These are phyloP conservation scores for Prunus persica DNA, from an alignment of 306 rosid genomes.

Conservation along the genomic window DNA sequence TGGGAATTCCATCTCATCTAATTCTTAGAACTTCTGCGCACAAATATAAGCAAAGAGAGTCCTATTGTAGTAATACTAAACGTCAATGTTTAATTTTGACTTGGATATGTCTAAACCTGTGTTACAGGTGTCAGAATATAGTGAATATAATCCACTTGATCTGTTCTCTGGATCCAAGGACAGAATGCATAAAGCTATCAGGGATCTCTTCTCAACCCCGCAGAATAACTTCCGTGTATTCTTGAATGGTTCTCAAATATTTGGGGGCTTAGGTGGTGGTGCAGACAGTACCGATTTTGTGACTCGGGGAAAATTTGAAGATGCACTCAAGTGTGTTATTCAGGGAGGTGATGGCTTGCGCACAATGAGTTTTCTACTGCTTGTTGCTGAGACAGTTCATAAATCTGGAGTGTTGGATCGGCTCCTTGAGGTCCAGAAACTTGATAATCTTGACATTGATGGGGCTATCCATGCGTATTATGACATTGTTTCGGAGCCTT, in stretches of 20 bases:
- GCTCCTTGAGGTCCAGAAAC: constrained; percentile 81
- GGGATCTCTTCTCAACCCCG: constrained; percentile 76
- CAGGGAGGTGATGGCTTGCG: constrained; percentile 53
- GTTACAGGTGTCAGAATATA: constrained; percentile 62
- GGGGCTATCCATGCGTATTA: constrained; percentile 94
- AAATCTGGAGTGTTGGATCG: constrained; percentile 61
- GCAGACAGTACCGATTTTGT: constrained; percentile 51
- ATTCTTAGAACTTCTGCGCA: neutral
- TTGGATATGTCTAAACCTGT: constrained; percentile 15
- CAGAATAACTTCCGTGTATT: constrained; percentile 96
- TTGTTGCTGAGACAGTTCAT: constrained; percentile 62
- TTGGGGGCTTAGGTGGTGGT: constrained; percentile 80
- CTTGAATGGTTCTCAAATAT: constrained; percentile 73
- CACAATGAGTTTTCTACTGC: constrained; percentile 58
- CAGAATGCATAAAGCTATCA: constrained; percentile 68
- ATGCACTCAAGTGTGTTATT: constrained; percentile 64
- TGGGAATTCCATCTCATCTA: neutral
- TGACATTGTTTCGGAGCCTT: constrained; percentile 60
- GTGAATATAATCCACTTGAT: constrained; percentile 84
- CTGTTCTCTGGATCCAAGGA: constrained; percentile 83
- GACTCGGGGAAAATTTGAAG: constrained; percentile 71
- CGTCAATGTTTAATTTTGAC: constrained; percentile 12
- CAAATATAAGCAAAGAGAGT: neutral
- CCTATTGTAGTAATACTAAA: neutral
- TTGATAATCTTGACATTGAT: constrained; percentile 82